Percentiles rank a stretch among this genome's conserved stretches.
These are phyloP conservation scores for Sisymbrium altissimum DNA, from an alignment of 345 rosid species.

Conservation along the genomic window DNA sequence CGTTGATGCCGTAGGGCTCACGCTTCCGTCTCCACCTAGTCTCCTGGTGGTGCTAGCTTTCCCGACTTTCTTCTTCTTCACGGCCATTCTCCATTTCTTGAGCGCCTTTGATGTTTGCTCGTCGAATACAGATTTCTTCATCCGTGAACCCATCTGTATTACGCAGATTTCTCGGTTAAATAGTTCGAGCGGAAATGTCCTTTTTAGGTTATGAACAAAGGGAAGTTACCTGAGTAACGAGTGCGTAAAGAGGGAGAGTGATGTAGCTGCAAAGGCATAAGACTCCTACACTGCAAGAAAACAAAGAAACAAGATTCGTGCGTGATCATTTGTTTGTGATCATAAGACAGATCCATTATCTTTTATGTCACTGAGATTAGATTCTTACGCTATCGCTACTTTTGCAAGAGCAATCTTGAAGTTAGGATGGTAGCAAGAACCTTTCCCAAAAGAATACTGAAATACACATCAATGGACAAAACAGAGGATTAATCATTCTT, in stretches of 20 bases:
- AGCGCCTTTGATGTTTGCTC: constrained; percentile 92
- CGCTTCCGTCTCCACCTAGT: constrained; percentile 51
- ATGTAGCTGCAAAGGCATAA: constrained; percentile 81
- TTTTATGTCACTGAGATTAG: neutral
- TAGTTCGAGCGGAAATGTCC: neutral
- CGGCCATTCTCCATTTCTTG: constrained; percentile 87
- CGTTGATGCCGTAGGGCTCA: constrained; percentile 34
- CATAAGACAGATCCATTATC: neutral
- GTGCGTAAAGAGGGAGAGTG: constrained; percentile 89
- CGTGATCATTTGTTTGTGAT: neutral
- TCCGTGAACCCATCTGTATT: constrained; percentile 76
- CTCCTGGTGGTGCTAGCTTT: constrained; percentile 43
- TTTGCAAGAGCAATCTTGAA: constrained; percentile 52
- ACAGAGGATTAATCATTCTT: neutral
- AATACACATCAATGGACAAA: neutral
- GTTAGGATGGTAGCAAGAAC: constrained; percentile 72
- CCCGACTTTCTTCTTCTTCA: constrained; percentile 46
- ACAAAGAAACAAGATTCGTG: neutral
- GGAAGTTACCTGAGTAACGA: constrained; percentile 76
- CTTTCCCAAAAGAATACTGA: constrained; percentile 71
- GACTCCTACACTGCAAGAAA: constrained; percentile 51
- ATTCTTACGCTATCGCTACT: constrained; percentile 67
- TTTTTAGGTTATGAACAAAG: neutral
- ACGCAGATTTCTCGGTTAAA: neutral
- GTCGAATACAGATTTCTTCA: constrained; percentile 90